Percentiles rank a stretch among this genome's conserved stretches.
phyloP scores from a whole-genome alignment of 495 filamentous ascomycete genomes.

The Aspergillus panamensis region DNA sequence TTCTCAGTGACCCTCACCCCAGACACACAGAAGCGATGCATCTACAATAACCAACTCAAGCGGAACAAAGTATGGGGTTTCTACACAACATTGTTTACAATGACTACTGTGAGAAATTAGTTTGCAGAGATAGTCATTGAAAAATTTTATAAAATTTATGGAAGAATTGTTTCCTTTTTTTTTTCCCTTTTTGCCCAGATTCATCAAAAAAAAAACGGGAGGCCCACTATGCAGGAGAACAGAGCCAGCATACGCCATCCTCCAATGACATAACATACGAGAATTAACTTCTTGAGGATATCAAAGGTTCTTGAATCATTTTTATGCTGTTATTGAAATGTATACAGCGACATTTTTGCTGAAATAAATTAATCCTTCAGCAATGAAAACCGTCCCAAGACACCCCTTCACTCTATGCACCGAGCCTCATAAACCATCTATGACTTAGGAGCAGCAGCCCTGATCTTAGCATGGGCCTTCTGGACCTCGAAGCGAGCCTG shows the following conservation, averaged over 20 bases:
- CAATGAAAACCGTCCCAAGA: slow-evolving; percentile 48
- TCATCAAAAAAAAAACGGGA: slow-evolving; percentile 25
- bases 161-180: slow-evolving; percentile 9
- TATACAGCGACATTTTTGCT: slow-evolving; percentile 47
- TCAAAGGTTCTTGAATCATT: slow-evolving; percentile 50
- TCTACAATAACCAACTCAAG: slow-evolving; percentile 30
- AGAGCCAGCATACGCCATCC: slow-evolving; percentile 19
- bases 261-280: slow-evolving; percentile 28
- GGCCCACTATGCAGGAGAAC: slow-evolving; percentile 23
- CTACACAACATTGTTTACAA: neutral
- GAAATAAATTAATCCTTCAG: slow-evolving; percentile 39
- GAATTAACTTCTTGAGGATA: slow-evolving; percentile 35
- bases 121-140: neutral
- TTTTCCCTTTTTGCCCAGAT: slow-evolving; percentile 16
- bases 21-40: slow-evolving; percentile 25
- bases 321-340: slow-evolving; percentile 48
- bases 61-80: slow-evolving; percentile 10
- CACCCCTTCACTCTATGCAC: slow-evolving; percentile 48
- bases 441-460: slow-evolving; percentile 53
- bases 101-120: neutral
- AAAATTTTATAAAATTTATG: neutral
- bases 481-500: slow-evolving; percentile 89
- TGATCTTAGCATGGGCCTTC: slow-evolving; percentile 83
- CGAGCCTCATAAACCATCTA: slow-evolving; percentile 48
- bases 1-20: slow-evolving; percentile 36